phyloP scores from a whole-genome alignment of 1,284 basidiomycete species.

The Bjerkandera adusta region DNA sequence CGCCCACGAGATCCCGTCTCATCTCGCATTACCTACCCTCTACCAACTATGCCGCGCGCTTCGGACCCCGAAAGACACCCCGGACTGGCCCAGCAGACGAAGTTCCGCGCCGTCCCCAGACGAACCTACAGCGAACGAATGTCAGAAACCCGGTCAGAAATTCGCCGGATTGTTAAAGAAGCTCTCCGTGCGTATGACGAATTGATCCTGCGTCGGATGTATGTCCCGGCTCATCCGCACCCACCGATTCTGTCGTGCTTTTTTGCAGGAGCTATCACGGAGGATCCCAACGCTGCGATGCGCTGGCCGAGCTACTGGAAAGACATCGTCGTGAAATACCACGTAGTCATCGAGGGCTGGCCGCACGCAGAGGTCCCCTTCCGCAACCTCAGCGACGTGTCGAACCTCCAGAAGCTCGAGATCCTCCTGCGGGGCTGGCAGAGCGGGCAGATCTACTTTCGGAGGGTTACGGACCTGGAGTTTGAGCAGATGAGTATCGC shows the following conservation, averaged over 20 bases:
- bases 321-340: slow-evolving; percentile 30
- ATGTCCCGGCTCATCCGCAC: slow-evolving; percentile 11
- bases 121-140: slow-evolving; percentile 30
- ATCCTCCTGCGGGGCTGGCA: slow-evolving; percentile 25
- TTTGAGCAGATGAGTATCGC: slow-evolving; percentile 22
- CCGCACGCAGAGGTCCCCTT: slow-evolving; percentile 30
- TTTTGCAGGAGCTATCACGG: slow-evolving; percentile 25
- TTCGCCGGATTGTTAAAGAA: slow-evolving; percentile 27
- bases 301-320: slow-evolving; percentile 30
- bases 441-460: slow-evolving; percentile 25
- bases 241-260: background rate
- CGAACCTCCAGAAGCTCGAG: slow-evolving; percentile 31
- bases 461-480: slow-evolving; percentile 24
- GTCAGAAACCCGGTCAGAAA: slow-evolving; percentile 28
- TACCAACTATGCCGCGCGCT: slow-evolving; percentile 13
- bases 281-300: slow-evolving; percentile 28
- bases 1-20: background rate
- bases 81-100: slow-evolving; percentile 20
- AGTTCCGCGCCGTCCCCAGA: slow-evolving; percentile 28
- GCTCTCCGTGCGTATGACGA: slow-evolving; percentile 25
- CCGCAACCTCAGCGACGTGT: slow-evolving; percentile 31
- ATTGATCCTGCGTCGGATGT: background rate
- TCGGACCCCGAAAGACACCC: slow-evolving; percentile 16
- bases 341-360: slow-evolving; percentile 31
- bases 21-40: background rate